Evolutionary conservation across 345 rosid species (phyloP).

Genomic region (Syzygium aromaticum): DNA sequence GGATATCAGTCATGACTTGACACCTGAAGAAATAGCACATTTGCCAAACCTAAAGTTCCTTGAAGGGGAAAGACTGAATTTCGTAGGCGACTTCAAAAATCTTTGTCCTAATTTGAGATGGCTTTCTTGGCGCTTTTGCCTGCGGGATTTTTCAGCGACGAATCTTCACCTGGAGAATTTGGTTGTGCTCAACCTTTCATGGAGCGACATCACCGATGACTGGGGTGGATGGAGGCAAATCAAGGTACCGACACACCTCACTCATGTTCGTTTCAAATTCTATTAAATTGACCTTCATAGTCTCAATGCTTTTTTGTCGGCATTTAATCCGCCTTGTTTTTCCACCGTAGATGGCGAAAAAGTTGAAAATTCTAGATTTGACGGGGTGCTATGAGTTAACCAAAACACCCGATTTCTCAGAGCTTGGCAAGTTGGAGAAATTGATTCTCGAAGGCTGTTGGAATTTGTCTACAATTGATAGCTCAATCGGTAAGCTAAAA

Average conservation of each 20-base stretch:
- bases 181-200: fast-evolving
- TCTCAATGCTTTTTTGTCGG: neutral
- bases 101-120: neutral
- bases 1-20: neutral
- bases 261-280: fast-evolving
- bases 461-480: neutral
- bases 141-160: fast-evolving
- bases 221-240: neutral
- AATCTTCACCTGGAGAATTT: neutral
- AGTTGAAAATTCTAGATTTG: neutral
- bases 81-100: neutral
- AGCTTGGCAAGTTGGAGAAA: neutral
- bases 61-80: neutral
- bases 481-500: neutral
- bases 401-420: neutral
- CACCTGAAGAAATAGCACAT: fast-evolving
- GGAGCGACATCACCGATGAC: fast-evolving
- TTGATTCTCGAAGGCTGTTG: fast-evolving
- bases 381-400: fast-evolving
- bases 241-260: neutral
- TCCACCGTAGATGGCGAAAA: fast-evolving
- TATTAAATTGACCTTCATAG: fast-evolving
- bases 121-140: neutral
- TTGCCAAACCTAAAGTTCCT: neutral
- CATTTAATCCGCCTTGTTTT: fast-evolving